Evolutionary conservation across 192 early-diverging fungal species (phyloP), one percentile per base, ranked within the genome.

Genomic region (Rhizophagus sp.): DNA sequence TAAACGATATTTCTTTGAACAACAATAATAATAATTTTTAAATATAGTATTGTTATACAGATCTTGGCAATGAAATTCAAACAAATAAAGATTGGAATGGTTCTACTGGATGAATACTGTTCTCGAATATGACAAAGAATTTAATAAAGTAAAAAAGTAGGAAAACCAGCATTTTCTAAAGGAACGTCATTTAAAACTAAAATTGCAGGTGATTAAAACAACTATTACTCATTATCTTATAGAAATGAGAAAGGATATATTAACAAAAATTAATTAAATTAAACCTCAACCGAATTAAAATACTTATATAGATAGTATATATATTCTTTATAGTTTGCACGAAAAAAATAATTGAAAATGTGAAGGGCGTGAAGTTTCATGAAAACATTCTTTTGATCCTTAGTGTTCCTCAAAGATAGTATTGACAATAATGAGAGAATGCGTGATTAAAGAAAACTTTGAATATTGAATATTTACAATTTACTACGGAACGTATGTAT

Each of bases 401-500:
- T 39, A 64, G 57, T 4, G 24, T 76, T 76, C 75, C 75, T 62
- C 15, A 34, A 30, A 76, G 8, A 19, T 64, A 41, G 47, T 33
- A 7, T 62, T 33, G 4, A 62, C 33, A 39, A 63, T 63, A 34
- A 76, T 76, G 75, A 76, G 36, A 34, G 27, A 62, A 44, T 76
- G 75, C 24, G 47, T 76, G 9, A 41, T 64, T 13, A 41, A 12
- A 9, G 7, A 63, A 9, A 19, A 36, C n/a, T n/a, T n/a, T n/a
- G 9, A 10, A n/a, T 11, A 11, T 24, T n/a, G 33, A 44, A 25
- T 33, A 76, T 22, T 36, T 64, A 34, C 27, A 63, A 64, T 76
- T 76, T 25, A 76, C 62, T 17, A 63, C 75, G 7, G 75, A 76
- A 63, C 75, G 75, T 76, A 76, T 62, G 75, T 33, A 63, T 47